A percentile compares a stretch with the other conserved stretches of the same genome.
Evolutionary conservation across 2,329 filamentous ascomycete species (phyloP).

Genomic region (Fusarium temperatum): DNA sequence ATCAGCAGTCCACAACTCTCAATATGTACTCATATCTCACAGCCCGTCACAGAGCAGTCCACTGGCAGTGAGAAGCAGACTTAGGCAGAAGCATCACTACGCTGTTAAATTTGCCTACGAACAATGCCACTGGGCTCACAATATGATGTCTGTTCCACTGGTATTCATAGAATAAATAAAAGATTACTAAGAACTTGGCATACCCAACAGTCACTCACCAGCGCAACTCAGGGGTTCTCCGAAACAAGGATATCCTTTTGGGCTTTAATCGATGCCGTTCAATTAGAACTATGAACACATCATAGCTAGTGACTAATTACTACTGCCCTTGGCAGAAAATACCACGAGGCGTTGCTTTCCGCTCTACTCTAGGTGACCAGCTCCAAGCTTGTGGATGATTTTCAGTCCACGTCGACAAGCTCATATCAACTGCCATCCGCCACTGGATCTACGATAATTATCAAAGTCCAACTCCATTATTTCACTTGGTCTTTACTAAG

Average conservation of each 20-base stretch:
- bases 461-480: accelerated
- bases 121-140: accelerated
- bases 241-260: neutral
- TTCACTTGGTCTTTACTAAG: neutral
- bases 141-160: too few relatives aligned
- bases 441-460: neutral
- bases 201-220: neutral
- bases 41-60: neutral
- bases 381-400: neutral
- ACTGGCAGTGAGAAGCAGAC: neutral
- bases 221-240: neutral
- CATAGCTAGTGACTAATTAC: accelerated
- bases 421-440: neutral
- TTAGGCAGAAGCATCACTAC: too few relatives aligned
- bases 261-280: neutral
- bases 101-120: neutral
- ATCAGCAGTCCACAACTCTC: neutral
- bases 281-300: accelerated
- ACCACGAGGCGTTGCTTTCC: neutral
- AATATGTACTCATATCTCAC: neutral
- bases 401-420: neutral
- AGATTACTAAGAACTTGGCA: neutral
- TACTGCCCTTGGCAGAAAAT: neutral
- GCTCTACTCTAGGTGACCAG: neutral
- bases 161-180: neutral